These are phyloP conservation scores for Dacryopinax spathularia DNA, from an alignment of 768 basidiomycete species.

Conservation along the genomic window DNA sequence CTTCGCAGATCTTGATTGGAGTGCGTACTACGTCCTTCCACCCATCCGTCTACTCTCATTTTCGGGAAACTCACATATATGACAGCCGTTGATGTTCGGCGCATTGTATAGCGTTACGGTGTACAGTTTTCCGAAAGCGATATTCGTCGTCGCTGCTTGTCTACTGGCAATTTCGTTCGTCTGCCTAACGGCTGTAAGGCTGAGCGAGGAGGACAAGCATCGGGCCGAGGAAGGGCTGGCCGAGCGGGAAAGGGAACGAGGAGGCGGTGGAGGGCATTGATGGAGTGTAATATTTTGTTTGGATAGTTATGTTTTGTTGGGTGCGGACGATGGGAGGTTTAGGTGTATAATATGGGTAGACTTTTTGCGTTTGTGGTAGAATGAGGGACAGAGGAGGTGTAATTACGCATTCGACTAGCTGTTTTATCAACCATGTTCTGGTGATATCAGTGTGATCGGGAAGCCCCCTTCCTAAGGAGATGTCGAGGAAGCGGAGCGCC, in stretches of 20 bases:
- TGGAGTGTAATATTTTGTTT: too few relatives aligned
- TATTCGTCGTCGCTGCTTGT: constrained; percentile 47
- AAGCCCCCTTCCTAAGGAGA: too few relatives aligned
- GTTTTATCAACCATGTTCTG: too few relatives aligned
- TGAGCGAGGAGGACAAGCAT: constrained; percentile 2
- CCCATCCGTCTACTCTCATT: background rate
- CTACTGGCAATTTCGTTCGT: constrained; percentile 39
- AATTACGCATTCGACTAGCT: too few relatives aligned
- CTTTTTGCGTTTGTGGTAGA: too few relatives aligned
- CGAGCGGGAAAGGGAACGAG: background rate
- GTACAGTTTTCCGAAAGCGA: constrained; percentile 47
- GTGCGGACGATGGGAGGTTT: too few relatives aligned
- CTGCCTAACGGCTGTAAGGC: constrained; percentile 32
- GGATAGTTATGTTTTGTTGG: too few relatives aligned
- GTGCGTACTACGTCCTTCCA: background rate
- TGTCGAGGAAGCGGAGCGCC: too few relatives aligned
- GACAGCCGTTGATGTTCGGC: constrained; percentile 56
- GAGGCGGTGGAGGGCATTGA: too few relatives aligned
- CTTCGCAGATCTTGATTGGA: constrained; percentile 47
- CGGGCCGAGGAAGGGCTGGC: background rate
- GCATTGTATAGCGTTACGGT: constrained; percentile 52
- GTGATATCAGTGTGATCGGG: too few relatives aligned
- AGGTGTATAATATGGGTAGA: too few relatives aligned
- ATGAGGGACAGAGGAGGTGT: too few relatives aligned
- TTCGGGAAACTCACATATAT: background rate